Base-by-base conservation (phyloP, 345 rosid species). In the Aethionema arabicum region DNA sequence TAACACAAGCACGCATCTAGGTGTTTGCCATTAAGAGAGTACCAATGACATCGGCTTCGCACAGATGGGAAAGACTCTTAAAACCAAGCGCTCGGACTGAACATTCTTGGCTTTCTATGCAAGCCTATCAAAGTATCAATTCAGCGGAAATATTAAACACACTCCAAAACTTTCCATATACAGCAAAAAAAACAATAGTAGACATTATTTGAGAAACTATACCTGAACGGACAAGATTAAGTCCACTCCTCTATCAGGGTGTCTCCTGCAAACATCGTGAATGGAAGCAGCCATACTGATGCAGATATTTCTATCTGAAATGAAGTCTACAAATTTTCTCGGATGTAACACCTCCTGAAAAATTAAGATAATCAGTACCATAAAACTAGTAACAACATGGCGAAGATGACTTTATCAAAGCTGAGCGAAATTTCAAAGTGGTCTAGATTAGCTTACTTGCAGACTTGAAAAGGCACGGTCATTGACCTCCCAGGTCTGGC, bases 21-120 rank as follows among this genome's bases (percentile, higher is more conserved):
- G 12, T 27, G 5, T 47, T 4, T n/a, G 31, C 10, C 6, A 14
- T 4, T 12, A 66, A 14, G 61, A 71, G 58, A 65, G 67, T 85
- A 92, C 98, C 98, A 55, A 92, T 77, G 68, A 82, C 85, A 78
- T 92, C 98, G 76, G 96, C 95, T 86, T 92, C 95, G 74, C 98
- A 92, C 8, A 92, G 89, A 70, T 88, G 75, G 32, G 93, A 79
- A 76, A 92, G 98, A 76, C 98, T 88, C 76, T 88, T 96, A 61
- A 88, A 86, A 64, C 98, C 98, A 71, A 86, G 76, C 32, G 95
- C 80, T 80, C 79, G 83, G 76, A 92, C 73, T 54, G 79, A 61
- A 52, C 78, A 72, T 73, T 92, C 90, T 61, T 52, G 81, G 77
- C 86, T 81, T 77, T 92, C 91, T 64, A 92, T 79, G 80, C 95